Conservation (phyloP, 768 basidiomycete genomes). For the Podaxis sp. region DNA sequence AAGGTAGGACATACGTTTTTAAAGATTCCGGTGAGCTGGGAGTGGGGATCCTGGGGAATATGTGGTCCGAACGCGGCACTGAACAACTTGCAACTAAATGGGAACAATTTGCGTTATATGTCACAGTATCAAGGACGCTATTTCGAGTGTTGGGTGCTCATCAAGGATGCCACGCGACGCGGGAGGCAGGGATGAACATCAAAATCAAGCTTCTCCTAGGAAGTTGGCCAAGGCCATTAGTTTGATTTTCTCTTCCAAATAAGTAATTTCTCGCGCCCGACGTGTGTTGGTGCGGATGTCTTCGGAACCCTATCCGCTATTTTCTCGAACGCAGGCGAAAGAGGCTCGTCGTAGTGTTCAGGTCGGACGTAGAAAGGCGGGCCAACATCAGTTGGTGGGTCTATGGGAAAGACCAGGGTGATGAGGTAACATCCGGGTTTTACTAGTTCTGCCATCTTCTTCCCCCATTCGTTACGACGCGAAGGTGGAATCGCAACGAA, state of each 20-base stretch:
- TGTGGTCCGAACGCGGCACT: too few relatives aligned
- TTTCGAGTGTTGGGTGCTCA: too few relatives aligned
- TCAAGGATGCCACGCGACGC: too few relatives aligned
- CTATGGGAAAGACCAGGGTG: slow-evolving; percentile 58
- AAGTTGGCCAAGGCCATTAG: neutral
- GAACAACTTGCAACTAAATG: too few relatives aligned
- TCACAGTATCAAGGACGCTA: too few relatives aligned
- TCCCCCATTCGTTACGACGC: slow-evolving; percentile 54
- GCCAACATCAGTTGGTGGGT: slow-evolving; percentile 41
- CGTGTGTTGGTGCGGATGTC: slow-evolving; percentile 37
- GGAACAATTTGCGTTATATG: too few relatives aligned
- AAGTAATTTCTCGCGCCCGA: slow-evolving; percentile 49
- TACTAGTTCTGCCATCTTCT: slow-evolving; percentile 52
- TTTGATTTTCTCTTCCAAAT: slow-evolving; percentile 46
- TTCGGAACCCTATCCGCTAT: slow-evolving; percentile 53
- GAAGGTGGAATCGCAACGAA: slow-evolving; percentile 70
- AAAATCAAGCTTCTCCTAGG: neutral
- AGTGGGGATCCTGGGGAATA: too few relatives aligned
- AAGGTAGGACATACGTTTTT: too few relatives aligned
- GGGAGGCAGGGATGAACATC: slow-evolving; percentile 15
- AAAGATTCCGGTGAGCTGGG: too few relatives aligned
- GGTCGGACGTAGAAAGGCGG: slow-evolving; percentile 64
- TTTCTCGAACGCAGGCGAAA: slow-evolving; percentile 52
- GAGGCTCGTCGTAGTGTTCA: slow-evolving; percentile 52
- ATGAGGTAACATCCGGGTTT: slow-evolving; percentile 66